Percentiles rank a stretch among this genome's conserved stretches.
phyloP scores from a whole-genome alignment of 306 rosid species.

The Acacia crassicarpa region DNA sequence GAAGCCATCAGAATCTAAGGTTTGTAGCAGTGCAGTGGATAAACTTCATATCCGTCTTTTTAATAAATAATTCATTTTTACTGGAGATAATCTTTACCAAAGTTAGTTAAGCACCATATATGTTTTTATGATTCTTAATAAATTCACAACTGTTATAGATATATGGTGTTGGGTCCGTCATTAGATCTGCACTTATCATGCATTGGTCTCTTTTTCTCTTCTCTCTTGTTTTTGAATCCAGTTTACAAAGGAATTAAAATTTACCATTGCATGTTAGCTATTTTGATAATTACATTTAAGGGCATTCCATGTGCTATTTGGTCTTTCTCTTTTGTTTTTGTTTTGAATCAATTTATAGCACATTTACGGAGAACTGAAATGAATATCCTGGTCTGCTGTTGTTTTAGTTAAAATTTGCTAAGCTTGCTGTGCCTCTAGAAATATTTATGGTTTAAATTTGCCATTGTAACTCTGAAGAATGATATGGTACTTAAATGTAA shows the following conservation, averaged over 20 bases:
- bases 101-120: too few species aligned
- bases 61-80: too few species aligned
- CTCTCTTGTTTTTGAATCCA: too few species aligned
- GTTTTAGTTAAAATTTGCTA: constrained; percentile 76
- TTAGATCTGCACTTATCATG: background rate
- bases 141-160: too few species aligned
- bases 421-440: constrained; percentile 74
- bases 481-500: background rate
- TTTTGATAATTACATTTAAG: too few species aligned
- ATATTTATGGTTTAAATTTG: constrained; percentile 40
- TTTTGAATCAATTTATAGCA: constrained; percentile 1
- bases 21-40: too few species aligned
- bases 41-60: too few species aligned
- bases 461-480: background rate
- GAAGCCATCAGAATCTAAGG: too few species aligned
- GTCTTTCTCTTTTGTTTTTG: background rate
- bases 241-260: too few species aligned
- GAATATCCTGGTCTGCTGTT: constrained; percentile 11
- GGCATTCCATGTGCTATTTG: background rate
- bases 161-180: background rate
- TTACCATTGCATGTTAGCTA: too few species aligned
- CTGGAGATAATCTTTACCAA: too few species aligned
- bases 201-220: background rate
- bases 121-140: too few species aligned
- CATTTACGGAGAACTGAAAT: constrained; percentile 11